phyloP scores from a whole-genome alignment of 805 yeast genomes.

The Starmerella powellii region DNA sequence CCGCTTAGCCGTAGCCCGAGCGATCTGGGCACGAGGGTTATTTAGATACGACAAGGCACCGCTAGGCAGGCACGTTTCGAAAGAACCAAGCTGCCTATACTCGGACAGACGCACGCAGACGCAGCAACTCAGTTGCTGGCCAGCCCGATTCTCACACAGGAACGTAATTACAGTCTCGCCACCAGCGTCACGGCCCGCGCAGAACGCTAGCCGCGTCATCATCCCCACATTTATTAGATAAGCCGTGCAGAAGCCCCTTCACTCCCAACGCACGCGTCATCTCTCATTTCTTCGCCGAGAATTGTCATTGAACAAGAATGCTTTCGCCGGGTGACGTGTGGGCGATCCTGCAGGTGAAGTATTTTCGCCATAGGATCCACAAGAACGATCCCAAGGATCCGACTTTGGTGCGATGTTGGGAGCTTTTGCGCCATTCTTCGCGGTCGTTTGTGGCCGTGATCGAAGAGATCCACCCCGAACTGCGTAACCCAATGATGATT shows the following conservation, averaged over 20 bases:
- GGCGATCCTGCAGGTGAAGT: conserved; percentile 17
- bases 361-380: conserved; percentile 8
- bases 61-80: no score
- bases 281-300: neutral
- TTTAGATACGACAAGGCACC: no score
- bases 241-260: neutral
- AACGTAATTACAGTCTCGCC: no score
- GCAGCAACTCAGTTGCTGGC: no score
- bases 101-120: no score
- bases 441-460: conserved; percentile 93
- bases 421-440: conserved; percentile 56
- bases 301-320: conserved; percentile 1
- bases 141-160: no score
- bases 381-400: conserved; percentile 7
- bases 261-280: neutral
- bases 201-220: no score
- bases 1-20: no score
- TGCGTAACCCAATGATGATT: conserved; percentile 63
- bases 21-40: no score
- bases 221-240: no score
- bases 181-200: no score
- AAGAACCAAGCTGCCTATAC: no score
- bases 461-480: conserved; percentile 77
- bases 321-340: conserved; percentile 12
- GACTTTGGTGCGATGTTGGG: conserved; percentile 52